Conservation (phyloP, 2,329 filamentous ascomycete species). For the Aspergillus transmontanensis region DNA sequence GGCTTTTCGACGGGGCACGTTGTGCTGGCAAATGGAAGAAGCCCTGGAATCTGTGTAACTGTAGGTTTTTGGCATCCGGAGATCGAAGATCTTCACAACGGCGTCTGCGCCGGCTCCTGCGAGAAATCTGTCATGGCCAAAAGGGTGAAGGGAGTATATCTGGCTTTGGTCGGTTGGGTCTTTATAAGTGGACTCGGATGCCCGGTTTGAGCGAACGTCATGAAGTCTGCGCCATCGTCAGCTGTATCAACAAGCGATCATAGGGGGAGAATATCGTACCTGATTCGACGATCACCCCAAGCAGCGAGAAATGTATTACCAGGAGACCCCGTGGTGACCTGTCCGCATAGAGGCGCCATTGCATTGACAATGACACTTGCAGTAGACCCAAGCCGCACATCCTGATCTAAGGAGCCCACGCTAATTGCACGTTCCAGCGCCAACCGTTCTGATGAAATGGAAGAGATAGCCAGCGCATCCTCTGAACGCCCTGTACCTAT, state of each 20-base stretch:
- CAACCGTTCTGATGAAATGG: constrained; percentile 51
- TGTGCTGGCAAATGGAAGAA: background rate
- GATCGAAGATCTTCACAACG: constrained; percentile 64
- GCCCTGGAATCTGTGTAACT: constrained; percentile 32
- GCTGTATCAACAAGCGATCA: constrained; percentile 2
- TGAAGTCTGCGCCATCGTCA: constrained; percentile 50
- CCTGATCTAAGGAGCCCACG: constrained; percentile 39
- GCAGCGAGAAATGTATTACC: constrained; percentile 61
- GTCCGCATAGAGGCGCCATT: constrained; percentile 39
- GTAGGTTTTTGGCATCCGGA: constrained; percentile 53
- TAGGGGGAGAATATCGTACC: constrained; percentile 28
- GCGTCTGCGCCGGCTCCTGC: constrained; percentile 60
- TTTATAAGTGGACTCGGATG: constrained; percentile 52
- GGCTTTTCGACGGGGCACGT: background rate
- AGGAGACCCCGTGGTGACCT: constrained; percentile 26
- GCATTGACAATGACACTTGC: constrained; percentile 35
- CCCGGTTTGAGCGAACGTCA: constrained; percentile 58
- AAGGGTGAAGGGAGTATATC: constrained; percentile 60
- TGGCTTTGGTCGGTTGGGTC: constrained; percentile 61
- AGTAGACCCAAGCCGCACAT: constrained; percentile 23
- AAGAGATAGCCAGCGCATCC: constrained; percentile 53
- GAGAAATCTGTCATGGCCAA: constrained; percentile 60
- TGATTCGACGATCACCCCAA: constrained; percentile 59
- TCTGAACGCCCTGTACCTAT: constrained; percentile 51
- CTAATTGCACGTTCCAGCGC: constrained; percentile 36